Base-by-base conservation (phyloP, 2,329 filamentous ascomycete genomes). In the Clarireedia hainanense region DNA sequence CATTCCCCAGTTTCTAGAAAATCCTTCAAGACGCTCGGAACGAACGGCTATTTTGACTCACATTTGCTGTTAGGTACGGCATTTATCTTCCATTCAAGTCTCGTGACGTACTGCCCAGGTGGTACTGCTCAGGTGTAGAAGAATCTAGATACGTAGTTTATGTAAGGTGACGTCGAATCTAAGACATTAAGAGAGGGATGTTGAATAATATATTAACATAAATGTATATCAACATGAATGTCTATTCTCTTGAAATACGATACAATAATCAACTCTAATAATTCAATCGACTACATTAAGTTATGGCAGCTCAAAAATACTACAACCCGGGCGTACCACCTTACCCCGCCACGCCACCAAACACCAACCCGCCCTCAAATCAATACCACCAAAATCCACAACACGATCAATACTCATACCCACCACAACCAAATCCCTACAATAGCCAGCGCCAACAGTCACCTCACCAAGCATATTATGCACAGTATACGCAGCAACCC, bases 321-420 rank as follows among this genome's bases (percentile, higher is more conserved):
- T 46, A 52, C 5, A 52, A 34, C 17, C 26, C 17, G 5, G 12
- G 27, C 6, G 23, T 36, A 27, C 17, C 50, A 27, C 40, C 20
- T 10, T 47, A 47, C 46, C 42, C 42, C 6, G 46, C 50, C 39
- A 15, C 17, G 17, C 39, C 39, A 39, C 46, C 20, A 20, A 20
- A 20, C 20, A 20, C 20, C 20, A 20, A 20, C 20, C 20, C 20
- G 20, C 20, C 15, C 10, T 9, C 42, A 34, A 34, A 34, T 34
- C 30, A 34, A 39, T 53, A 53, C 20, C 50, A 47, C 27, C 50
- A 53, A 47, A 42, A 39, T 17, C 42, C 42, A 39, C 50, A 53
- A 27, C 12, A 27, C 15, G n/a, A 47, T 39, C 42, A 47, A 15
- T 20, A 4, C n/a, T 3, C 14, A 47, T 27, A 46, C 12, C 14